A percentile compares a stretch with the other conserved stretches of the same genome.
phyloP scores from a whole-genome alignment of 345 rosid species.

The Eucalyptus albens region DNA sequence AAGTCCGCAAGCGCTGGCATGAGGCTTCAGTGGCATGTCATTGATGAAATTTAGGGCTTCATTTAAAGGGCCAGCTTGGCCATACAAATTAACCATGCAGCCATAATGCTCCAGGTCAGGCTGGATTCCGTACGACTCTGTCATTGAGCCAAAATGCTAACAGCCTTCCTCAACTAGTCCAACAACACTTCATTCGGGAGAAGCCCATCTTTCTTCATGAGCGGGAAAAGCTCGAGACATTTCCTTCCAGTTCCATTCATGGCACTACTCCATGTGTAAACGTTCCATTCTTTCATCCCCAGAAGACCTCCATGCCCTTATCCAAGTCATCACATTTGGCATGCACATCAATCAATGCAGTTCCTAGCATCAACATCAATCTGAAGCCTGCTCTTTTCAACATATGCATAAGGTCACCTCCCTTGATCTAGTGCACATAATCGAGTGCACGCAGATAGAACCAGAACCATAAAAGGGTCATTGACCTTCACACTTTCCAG shows the following conservation, averaged over 20 bases:
- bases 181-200: constrained; percentile 30
- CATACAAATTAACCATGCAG: constrained; percentile 56
- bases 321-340: constrained; percentile 45
- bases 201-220: constrained; percentile 28
- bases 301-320: constrained; percentile 42
- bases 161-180: constrained; percentile 49
- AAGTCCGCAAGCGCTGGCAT: constrained; percentile 52
- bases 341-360: constrained; percentile 49
- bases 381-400: constrained; percentile 31
- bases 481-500: constrained; percentile 38
- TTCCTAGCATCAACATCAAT: constrained; percentile 34
- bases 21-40: constrained; percentile 49
- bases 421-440: constrained; percentile 51
- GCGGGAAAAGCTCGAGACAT: constrained; percentile 40
- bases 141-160: constrained; percentile 31
- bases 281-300: constrained; percentile 42
- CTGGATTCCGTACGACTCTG: constrained; percentile 27
- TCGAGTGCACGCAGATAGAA: constrained; percentile 49
- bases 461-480: constrained; percentile 40
- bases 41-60: constrained; percentile 31
- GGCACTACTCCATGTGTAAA: constrained; percentile 51
- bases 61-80: constrained; percentile 35
- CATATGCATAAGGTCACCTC: constrained; percentile 49
- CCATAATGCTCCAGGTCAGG: constrained; percentile 59
- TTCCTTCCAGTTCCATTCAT: constrained; percentile 29